phyloP scores from a whole-genome alignment of 257 asterid genomes.

The Echites panduratus region DNA sequence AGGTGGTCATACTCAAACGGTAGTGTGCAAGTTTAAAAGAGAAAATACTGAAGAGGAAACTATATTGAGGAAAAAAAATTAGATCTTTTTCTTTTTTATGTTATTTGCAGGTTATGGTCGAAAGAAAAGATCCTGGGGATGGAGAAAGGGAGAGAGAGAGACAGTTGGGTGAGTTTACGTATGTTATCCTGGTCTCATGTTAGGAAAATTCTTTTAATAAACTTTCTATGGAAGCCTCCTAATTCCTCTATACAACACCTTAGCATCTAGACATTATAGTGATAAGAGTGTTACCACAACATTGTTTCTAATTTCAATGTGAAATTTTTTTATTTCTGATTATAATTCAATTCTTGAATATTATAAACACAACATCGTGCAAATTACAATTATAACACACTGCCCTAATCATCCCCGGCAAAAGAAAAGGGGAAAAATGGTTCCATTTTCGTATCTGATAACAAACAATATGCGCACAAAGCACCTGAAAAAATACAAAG shows the following conservation, averaged over 20 bases:
- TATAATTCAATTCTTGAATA: background rate
- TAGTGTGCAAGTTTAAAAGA: background rate
- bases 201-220: background rate
- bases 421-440: background rate
- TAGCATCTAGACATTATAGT: background rate
- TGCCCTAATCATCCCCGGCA: background rate
- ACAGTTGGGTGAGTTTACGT: background rate
- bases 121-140: background rate
- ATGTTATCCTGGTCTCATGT: background rate
- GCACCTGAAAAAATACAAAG: too few relatives aligned
- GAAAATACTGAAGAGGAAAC: background rate
- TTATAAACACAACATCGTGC: background rate
- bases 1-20: background rate
- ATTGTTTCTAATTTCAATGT: background rate
- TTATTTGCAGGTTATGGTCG: background rate
- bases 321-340: background rate
- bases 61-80: background rate
- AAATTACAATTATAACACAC: background rate
- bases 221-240: background rate
- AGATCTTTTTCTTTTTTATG: background rate
- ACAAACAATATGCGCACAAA: too few relatives aligned
- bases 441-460: too few relatives aligned
- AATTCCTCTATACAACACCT: background rate
- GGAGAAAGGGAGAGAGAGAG: background rate
- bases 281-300: background rate